Base-by-base conservation (phyloP, 2,329 filamentous ascomycete genomes). In the Teratosphaeriaceae sp. region DNA sequence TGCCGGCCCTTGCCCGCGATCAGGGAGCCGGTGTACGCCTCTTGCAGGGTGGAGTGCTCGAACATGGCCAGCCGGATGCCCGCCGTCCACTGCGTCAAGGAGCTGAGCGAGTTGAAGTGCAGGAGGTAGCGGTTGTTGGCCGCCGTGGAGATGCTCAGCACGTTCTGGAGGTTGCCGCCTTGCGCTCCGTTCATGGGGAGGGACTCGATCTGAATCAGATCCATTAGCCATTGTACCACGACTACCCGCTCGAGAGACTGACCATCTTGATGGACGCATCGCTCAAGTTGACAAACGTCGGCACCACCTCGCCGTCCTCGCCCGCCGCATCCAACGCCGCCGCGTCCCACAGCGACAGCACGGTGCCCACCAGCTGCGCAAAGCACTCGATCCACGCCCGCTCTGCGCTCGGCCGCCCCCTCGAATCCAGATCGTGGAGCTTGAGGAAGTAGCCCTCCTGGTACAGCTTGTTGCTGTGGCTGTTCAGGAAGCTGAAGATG, bases 251-350 rank as follows among this genome's bases (percentile, higher is more conserved):
- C 37, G 43, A 46, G 22, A 12, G 11, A 24, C 36, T 27, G 39
- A 96, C 92, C 88, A 97, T 96, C 66, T 94, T 95, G 56, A 98
- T 88, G 0, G 92, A 95, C 16, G 92, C 92, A 74, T 98, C 92
- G 5, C 92, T 94, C 46, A 98, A 69, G 60, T 98, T 98, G 64
- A 98, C 89, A 63, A 96, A 98, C 39, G 86, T 92, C 23, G 88
- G 88, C 31, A 90, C 71, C 37, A 94, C 85, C 60, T 94, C 86
- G 51, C 82, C 85, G 57, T 92, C 80, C 55, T 88, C 83, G 26
- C 86, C 88, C 11, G 87, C 89, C 29, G 80, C 81, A 68, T 98
- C 92, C 45, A 97, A 75, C 62, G 92, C 88, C 51, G 85, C 82
- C 19, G 90, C 89, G 66, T 98, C 90, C 92, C 92, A 98, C 38